Evolutionary conservation across 1,284 basidiomycete genomes (phyloP), one percentile per base, ranked within the genome.

Genomic region (Puccinia brachypodii): DNA sequence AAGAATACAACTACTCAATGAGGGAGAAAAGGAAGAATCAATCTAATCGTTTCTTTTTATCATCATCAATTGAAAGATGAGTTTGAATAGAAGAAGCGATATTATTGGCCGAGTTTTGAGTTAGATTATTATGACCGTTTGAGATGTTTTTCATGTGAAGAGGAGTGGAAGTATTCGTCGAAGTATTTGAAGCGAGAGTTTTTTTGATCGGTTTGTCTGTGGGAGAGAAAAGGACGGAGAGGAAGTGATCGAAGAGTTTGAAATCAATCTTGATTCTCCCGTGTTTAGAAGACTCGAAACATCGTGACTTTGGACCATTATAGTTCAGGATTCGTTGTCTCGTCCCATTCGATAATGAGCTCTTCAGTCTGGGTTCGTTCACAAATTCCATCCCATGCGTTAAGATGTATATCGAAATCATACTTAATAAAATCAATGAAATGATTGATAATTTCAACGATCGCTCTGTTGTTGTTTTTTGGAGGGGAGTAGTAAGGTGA

Each of bases 351-450:
- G 72, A 9, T 1, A 6, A 19, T 22, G 72, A 74, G 2, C 94
- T 92, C 84, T 93, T 91, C 79, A 99, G 90, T 31, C 92, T 91
- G n/a, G 96, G 97, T 92, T 94, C 96, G 31, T 93, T 91, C 83
- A 99, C 95, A 86, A 96, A 98, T 83, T 68, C 53, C 31, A 81
- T 71, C n/a, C 78, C 78, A 36, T 81, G 56, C 33, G 28, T 58
- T 3, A 81, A 53, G 1, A 81, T 81, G 19, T 73, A 81, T 50
- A 47, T n/a, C 2, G 58, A 53, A 16, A 69, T 71, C 9, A 69
- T n/a, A 38, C 56, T 36, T 62, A 72, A 36, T 0, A 81, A 31
- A 7, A 74, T 31, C 3, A 81, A 50, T 74, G 78, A 81, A 36
- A 81, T 25, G n/a, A 81, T 44, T 11, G 78, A 31, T 38, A 74